These are phyloP conservation scores for Wallacemonas sp. DNA, from an alignment of 208 protist species.

Conservation along the genomic window DNA sequence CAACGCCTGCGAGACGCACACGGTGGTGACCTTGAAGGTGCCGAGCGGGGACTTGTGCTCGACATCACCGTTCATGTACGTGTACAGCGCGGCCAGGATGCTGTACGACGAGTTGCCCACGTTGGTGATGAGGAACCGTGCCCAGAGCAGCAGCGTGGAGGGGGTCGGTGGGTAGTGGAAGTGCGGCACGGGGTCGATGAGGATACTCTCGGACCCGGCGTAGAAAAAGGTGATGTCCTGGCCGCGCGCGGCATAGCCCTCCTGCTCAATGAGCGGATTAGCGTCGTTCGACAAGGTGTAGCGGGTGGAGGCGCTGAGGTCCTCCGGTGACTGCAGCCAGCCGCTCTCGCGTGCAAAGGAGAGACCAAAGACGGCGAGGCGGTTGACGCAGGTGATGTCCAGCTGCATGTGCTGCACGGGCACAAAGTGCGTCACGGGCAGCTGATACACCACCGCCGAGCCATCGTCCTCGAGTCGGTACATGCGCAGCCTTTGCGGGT, in stretches of 20 bases:
- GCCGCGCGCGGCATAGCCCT: slow-evolving; percentile 19
- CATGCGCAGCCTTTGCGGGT: slow-evolving; percentile 17
- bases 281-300: slow-evolving; percentile 16
- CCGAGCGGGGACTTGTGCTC: slow-evolving; percentile 39
- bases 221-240: slow-evolving; percentile 58
- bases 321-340: slow-evolving; percentile 50
- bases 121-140: slow-evolving; percentile 37
- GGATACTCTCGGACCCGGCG: slow-evolving; percentile 49
- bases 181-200: slow-evolving; percentile 27
- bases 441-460: slow-evolving; percentile 50
- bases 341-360: slow-evolving; percentile 58
- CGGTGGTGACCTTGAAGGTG: slow-evolving; percentile 54
- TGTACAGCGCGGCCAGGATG: slow-evolving; percentile 42
- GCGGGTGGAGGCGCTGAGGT: slow-evolving; percentile 23
- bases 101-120: slow-evolving; percentile 64
- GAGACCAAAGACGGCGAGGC: slow-evolving; percentile 52
- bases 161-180: slow-evolving; percentile 37
- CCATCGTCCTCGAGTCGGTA: slow-evolving; percentile 38
- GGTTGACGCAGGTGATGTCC: slow-evolving; percentile 52
- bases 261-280: slow-evolving; percentile 21
- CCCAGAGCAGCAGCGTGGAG: slow-evolving; percentile 39
- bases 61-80: slow-evolving; percentile 39
- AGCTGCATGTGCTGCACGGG: slow-evolving; percentile 64
- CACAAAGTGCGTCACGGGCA: slow-evolving; percentile 59
- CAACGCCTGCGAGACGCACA: slow-evolving; percentile 48